Conservation (phyloP, 306 rosid genomes). For the Ceratonia siliqua region DNA sequence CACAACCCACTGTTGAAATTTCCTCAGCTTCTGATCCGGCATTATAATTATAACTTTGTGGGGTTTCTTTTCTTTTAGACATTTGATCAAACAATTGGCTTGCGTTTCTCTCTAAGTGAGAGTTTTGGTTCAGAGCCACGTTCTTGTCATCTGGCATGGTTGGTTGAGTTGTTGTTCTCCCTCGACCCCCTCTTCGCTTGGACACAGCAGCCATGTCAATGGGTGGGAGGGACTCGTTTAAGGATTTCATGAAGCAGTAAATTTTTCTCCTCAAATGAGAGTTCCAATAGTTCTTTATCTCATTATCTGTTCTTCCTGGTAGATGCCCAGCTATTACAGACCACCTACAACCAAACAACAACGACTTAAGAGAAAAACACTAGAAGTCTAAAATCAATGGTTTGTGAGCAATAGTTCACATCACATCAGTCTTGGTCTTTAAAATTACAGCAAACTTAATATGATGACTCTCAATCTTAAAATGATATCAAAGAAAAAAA, state of each 20-base stretch:
- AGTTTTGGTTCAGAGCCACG: conserved; percentile 23
- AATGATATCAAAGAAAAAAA: too few species aligned
- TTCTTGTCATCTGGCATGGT: conserved; percentile 20
- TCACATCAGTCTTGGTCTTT: too few species aligned
- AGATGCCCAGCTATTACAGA: conserved; percentile 75
- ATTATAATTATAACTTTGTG: not conserved
- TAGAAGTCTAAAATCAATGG: too few species aligned
- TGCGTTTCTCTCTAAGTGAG: not conserved
- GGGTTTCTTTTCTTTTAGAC: not conserved
- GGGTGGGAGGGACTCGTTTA: conserved; percentile 38
- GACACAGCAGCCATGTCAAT: conserved; percentile 28
- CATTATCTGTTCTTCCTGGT: conserved; percentile 85
- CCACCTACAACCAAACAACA: conserved; percentile 60
- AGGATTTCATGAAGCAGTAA: conserved; percentile 57
- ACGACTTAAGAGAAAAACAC: too few species aligned
- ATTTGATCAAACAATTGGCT: conserved; percentile 14
- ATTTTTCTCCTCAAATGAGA: conserved; percentile 75
- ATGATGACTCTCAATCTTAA: too few species aligned
- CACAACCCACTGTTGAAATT: conserved; percentile 17
- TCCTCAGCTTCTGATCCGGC: conserved; percentile 30
- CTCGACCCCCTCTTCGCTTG: conserved; percentile 32
- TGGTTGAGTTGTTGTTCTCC: conserved; percentile 28
- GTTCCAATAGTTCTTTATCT: conserved; percentile 90
- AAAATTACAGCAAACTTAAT: too few species aligned
- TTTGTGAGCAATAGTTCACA: too few species aligned